Percentiles rank a stretch among this genome's conserved stretches.
Evolutionary conservation across 2,329 filamentous ascomycete genomes (phyloP).

Genomic region (Xylariales sp.): DNA sequence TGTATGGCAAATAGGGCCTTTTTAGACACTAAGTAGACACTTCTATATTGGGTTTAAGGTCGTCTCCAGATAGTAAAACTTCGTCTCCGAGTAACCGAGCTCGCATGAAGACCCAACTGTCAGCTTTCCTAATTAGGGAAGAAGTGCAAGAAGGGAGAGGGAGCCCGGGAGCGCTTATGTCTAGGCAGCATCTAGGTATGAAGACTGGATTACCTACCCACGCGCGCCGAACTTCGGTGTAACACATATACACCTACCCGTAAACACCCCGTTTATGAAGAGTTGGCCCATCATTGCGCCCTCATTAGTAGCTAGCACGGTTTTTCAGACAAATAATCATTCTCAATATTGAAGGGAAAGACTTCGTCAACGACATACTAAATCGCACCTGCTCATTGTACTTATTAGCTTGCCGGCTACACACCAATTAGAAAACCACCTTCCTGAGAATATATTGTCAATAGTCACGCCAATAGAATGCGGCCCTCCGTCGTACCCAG

Average conservation of each 20-base stretch:
- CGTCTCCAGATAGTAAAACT: too few species aligned
- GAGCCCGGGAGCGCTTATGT: background rate
- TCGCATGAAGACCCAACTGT: constrained; percentile 11
- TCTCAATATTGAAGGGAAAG: background rate
- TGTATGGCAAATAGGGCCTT: too few species aligned
- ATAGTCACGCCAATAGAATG: constrained; percentile 20
- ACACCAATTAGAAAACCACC: background rate
- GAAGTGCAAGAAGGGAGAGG: background rate
- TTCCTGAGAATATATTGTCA: background rate
- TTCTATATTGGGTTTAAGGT: too few species aligned
- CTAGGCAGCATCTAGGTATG: background rate
- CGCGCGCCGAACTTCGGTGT: constrained; percentile 1
- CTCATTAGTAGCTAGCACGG: background rate
- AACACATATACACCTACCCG: constrained; percentile 22
- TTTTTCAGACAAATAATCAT: background rate
- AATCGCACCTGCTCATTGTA: background rate
- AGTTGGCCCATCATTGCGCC: constrained; percentile 1
- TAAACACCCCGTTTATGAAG: constrained; percentile 14
- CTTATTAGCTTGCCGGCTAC: background rate
- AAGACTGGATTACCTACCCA: constrained; percentile 1
- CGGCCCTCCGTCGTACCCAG: constrained; percentile 14
- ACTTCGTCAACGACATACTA: background rate
- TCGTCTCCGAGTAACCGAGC: too few species aligned
- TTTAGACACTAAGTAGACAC: too few species aligned
- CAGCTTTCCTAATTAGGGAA: constrained; percentile 12